Evolutionary conservation across 164 flowering plant genomes (phyloP).

Genomic region (Vitis rupestris): DNA sequence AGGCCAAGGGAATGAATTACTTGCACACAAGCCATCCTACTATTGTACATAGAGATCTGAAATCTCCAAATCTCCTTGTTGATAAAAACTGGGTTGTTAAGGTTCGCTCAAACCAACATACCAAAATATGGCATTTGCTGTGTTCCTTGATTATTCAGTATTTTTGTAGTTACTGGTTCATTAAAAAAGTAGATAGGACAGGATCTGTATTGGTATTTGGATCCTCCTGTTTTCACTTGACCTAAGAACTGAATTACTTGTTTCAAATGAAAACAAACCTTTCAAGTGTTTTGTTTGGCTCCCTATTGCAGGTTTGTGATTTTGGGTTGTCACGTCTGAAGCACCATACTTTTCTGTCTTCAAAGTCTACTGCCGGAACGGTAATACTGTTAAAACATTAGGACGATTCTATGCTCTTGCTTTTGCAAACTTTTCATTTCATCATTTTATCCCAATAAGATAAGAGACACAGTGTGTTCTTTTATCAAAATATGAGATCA

Average conservation of each 20-base stretch:
- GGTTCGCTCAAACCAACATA: slow-evolving; percentile 37
- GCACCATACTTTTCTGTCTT: slow-evolving; percentile 91
- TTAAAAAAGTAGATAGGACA: not conserved
- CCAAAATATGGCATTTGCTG: not conserved
- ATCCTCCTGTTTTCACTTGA: not conserved
- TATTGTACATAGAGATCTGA: slow-evolving; percentile 95
- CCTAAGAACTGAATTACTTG: not conserved
- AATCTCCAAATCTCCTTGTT: slow-evolving; percentile 96
- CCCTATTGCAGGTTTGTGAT: slow-evolving; percentile 71
- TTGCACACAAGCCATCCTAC: slow-evolving; percentile 96
- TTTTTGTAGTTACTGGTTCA: not conserved
- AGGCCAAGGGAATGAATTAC: slow-evolving; percentile 99
- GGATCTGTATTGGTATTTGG: not conserved
- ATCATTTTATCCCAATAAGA: not conserved
- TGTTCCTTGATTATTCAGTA: not conserved
- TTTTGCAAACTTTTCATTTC: not conserved
- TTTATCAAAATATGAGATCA: not conserved
- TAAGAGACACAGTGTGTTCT: not conserved
- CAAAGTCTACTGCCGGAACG: slow-evolving; percentile 97
- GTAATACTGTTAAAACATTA: slow-evolving; percentile 35
- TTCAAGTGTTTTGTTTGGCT: not conserved
- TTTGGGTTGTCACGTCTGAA: slow-evolving; percentile 95
- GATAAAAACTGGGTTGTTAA: slow-evolving; percentile 98
- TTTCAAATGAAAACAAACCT: slow-evolving; percentile 1
- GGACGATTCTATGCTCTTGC: no score